These are phyloP conservation scores for Cicer pinnatifidum DNA, from an alignment of 306 rosid genomes.

Conservation along the genomic window DNA sequence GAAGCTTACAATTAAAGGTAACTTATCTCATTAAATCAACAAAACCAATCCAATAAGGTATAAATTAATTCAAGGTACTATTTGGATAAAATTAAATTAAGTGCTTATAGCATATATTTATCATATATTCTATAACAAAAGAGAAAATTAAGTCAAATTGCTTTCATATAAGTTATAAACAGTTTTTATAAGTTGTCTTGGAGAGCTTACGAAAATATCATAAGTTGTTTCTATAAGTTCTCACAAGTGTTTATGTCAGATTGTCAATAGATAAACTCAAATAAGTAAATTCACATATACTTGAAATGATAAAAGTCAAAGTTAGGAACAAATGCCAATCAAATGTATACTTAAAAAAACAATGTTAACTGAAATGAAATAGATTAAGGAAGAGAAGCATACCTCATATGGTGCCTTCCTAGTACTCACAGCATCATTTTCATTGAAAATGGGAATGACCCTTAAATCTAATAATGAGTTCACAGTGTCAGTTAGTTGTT, in stretches of 20 bases:
- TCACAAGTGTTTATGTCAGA: too few relatives aligned
- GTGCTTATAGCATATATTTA: too few relatives aligned
- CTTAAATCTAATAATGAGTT: slow-evolving; percentile 61
- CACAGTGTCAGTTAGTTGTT: slow-evolving; percentile 80
- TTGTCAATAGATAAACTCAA: too few relatives aligned
- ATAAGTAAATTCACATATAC: too few relatives aligned
- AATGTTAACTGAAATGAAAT: slow-evolving; percentile 3
- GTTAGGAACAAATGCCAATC: not conserved
- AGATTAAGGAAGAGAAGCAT: slow-evolving; percentile 36
- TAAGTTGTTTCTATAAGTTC: too few relatives aligned
- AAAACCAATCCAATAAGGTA: slow-evolving; percentile 16
- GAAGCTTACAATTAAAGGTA: slow-evolving; percentile 47
- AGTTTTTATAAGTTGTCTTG: too few relatives aligned
- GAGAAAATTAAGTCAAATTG: too few relatives aligned
- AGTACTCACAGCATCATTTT: slow-evolving; percentile 92
- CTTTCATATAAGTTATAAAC: too few relatives aligned
- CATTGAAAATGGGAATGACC: slow-evolving; percentile 88
- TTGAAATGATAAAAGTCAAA: not conserved
- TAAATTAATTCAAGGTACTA: not conserved
- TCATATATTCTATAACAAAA: too few relatives aligned
- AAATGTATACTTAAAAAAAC: not conserved
- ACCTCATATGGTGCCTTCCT: slow-evolving; percentile 87
- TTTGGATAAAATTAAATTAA: too few relatives aligned
- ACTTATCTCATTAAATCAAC: slow-evolving; percentile 9
- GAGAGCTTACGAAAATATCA: too few relatives aligned